phyloP scores from a whole-genome alignment of 1,139 yeast genomes.

The Blastobotrys persicus region DNA sequence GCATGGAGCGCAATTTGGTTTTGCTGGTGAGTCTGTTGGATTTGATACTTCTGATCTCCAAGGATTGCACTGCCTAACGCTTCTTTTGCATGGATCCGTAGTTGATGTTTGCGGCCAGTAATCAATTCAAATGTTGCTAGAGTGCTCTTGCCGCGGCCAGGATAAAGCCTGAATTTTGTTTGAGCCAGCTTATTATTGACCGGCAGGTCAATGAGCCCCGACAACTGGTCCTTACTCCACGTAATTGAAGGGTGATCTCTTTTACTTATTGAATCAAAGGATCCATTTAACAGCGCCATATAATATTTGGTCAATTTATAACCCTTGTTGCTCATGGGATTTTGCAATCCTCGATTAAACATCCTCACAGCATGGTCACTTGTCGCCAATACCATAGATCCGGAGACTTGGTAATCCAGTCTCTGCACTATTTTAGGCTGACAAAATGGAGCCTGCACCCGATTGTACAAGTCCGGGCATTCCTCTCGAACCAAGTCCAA shows the following conservation, averaged over 20 bases:
- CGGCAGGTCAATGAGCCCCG: slow-evolving; percentile 19
- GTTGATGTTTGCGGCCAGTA: slow-evolving; percentile 50
- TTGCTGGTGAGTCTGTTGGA: slow-evolving; percentile 2
- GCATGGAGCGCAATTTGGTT: slow-evolving; percentile 16
- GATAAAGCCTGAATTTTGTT: slow-evolving; percentile 20
- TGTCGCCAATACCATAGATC: slow-evolving; percentile 34
- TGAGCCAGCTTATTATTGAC: slow-evolving; percentile 22
- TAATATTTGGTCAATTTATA: slow-evolving; percentile 23
- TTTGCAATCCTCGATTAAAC: slow-evolving; percentile 25
- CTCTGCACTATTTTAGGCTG: slow-evolving; percentile 33
- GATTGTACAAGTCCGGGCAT: slow-evolving; percentile 25
- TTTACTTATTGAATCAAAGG: slow-evolving; percentile 10
- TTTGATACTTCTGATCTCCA: slow-evolving; percentile 23
- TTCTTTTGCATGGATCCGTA: slow-evolving; percentile 38
- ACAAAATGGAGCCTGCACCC: slow-evolving; percentile 23
- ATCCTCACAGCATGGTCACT: slow-evolving; percentile 27
- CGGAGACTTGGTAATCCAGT: slow-evolving; percentile 32
- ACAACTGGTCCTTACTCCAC: slow-evolving; percentile 10
- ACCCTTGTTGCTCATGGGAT: slow-evolving; percentile 24
- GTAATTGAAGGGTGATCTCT: slow-evolving; percentile 1
- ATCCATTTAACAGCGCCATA: slow-evolving; percentile 18
- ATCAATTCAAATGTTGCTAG: slow-evolving; percentile 38
- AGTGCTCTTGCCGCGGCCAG: slow-evolving; percentile 8
- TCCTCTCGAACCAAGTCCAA: slow-evolving; percentile 20
- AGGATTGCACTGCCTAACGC: slow-evolving; percentile 28